Evolutionary conservation across 2,329 filamentous ascomycete genomes (phyloP), one percentile per base, ranked within the genome.

Genomic region (Arthrobotrys conoides): DNA sequence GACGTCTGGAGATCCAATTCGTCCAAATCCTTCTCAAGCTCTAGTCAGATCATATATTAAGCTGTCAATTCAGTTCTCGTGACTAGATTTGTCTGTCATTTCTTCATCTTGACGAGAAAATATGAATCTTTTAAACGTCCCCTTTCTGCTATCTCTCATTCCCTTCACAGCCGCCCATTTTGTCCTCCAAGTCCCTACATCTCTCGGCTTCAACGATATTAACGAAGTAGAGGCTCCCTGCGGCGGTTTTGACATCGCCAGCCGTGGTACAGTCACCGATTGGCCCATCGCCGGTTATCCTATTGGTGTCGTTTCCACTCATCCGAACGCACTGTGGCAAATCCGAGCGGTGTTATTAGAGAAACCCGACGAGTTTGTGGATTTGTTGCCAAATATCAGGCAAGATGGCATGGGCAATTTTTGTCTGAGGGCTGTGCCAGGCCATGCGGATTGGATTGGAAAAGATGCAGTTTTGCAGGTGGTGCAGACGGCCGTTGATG

Each of bases 181-280:
- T 16, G 36, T 66, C 20, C 69, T 72, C 24, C 69, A 66, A 20
- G 18, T 72, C 10, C 69, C 69, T 2, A 36, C 20, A 8, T 72
- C 69, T 6, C 48, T 72, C 22, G 69, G 69, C 22, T 72, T 72
- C 33, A 66, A 33, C 44, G 59, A 72, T 24, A 48, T 55, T 16
- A 72, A 46, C 2, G 57, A 72, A 66, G 33, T 5, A 5, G 18
- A 72, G n/a, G 27, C 36, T 22, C 69, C 59, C 12, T 72, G 69
- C 22, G 69, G 69, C 20, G 69, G 69, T 6, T 72, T 72, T 20
- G 69, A 72, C 18, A 72, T 66, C n/a, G 57, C 30, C 12, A 72
- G 48, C 14, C 69, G 69, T 4, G 57, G 36, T 27, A 66, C 18
- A 33, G 69, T 72, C 10, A 65, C 69, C 4, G 48, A 46, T 9